Evolutionary conservation across 139 green algal species (phyloP), one percentile per base, ranked within the genome.

Genomic region (Eudorina sp.): DNA sequence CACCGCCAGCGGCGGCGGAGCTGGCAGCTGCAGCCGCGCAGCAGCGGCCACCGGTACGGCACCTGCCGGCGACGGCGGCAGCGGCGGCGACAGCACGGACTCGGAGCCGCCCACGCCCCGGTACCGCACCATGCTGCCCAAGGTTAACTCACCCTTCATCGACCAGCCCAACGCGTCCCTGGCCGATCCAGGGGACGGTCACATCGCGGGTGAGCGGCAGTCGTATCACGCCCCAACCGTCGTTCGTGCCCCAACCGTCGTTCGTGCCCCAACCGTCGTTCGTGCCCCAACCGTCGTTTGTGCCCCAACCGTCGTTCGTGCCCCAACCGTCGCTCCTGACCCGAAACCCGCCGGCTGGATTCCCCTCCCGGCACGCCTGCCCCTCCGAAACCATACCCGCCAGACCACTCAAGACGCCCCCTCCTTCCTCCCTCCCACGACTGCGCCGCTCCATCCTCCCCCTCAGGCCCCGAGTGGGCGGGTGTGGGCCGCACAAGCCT

Each of bases 111-210:
- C 53, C 0, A 86, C 80, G 16, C 60, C 80, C 16, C n/a, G 60
- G 2, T 85, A 86, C 60, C 23, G n/a, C 27, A 45, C 6, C 38
- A 55, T 85, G 58, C 8, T 85, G 78, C 53, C 53, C 3, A 29
- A 25, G 2, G 40, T 25, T 36, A 86, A 86, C 80, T 86, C 80
- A 27, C 80, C 80, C 29, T 86, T 86, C 55, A 86, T 77, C 60
- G 80, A 86, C 60, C 14, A n/a, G 41, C 80, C 80, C 6, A 19
- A 19, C 13, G 43, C 58, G 16, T 86, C 80, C 0, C 60, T 86
- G 41, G 80, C 80, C 16, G 80, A 86, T 43, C 5, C 60, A 34
- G 80, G 80, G 34, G 80, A 76, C 60, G 58, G 45, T 29, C 80
- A 86, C 40, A 86, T 86, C 29, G 80, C 80, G 5, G 36, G 80